These are phyloP conservation scores for Backusella mclennaniae DNA, from an alignment of 192 early-diverging fungal genomes.

Conservation along the genomic window DNA sequence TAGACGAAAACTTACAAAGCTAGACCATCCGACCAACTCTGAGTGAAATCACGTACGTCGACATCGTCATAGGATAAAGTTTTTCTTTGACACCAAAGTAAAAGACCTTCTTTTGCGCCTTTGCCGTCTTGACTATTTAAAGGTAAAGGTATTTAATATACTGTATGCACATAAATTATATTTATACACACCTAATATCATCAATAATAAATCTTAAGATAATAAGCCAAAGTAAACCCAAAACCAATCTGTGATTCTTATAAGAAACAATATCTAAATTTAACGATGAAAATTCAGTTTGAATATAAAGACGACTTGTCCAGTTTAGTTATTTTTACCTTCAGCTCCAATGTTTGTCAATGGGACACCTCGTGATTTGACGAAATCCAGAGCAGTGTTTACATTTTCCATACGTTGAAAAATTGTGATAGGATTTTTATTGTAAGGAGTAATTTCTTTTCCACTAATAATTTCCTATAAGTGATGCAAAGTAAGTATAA, in stretches of 20 bases:
- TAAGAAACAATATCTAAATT: slow-evolving; percentile 83
- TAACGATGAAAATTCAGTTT: background rate
- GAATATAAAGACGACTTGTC: too few relatives aligned
- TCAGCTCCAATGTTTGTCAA: slow-evolving; percentile 98
- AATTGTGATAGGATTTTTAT: slow-evolving; percentile 84
- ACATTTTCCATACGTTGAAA: slow-evolving; percentile 96
- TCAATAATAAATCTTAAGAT: slow-evolving; percentile 97
- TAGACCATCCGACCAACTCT: slow-evolving; percentile 91
- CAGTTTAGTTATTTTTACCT: slow-evolving; percentile 39
- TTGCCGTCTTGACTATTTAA: slow-evolving; percentile 82
- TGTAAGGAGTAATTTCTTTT: slow-evolving; percentile 81
- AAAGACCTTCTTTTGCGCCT: slow-evolving; percentile 93
- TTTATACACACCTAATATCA: slow-evolving; percentile 68
- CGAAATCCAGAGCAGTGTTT: slow-evolving; percentile 92
- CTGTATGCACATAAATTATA: background rate
- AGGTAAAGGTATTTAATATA: background rate
- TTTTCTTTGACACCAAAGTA: slow-evolving; percentile 96
- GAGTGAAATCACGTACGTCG: slow-evolving; percentile 87
- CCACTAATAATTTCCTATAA: slow-evolving; percentile 92
- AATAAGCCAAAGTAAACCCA: slow-evolving; percentile 97
- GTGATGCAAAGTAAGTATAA: slow-evolving; percentile 12
- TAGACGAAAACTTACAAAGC: slow-evolving; percentile 68
- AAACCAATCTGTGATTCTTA: slow-evolving; percentile 83
- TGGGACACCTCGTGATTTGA: slow-evolving; percentile 78
- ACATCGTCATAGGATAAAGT: slow-evolving; percentile 91